These are phyloP conservation scores for Avena eriantha DNA, from an alignment of 176 grass and related monocot species.

Conservation along the genomic window DNA sequence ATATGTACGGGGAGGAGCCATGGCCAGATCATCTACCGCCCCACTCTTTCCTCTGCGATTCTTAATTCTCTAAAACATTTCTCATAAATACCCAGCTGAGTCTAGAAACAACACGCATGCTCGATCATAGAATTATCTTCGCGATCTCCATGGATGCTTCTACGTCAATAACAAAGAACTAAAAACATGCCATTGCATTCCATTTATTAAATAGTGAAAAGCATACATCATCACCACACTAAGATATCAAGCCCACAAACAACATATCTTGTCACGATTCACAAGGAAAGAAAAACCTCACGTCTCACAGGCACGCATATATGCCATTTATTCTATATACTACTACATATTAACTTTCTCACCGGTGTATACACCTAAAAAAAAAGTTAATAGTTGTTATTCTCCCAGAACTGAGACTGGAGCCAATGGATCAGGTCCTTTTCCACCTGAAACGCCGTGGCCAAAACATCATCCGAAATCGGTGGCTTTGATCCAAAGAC, in stretches of 20 bases:
- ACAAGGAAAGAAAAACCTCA: background rate
- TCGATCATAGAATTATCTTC: background rate
- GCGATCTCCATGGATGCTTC: background rate
- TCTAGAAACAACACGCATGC: background rate
- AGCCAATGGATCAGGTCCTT: constrained; percentile 4
- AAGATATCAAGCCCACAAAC: background rate
- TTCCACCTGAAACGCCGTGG: constrained; percentile 12
- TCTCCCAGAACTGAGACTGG: constrained; percentile 22
- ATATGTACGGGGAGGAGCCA: no score
- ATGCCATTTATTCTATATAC: no score
- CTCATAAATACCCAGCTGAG: background rate
- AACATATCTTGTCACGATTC: background rate
- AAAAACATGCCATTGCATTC: background rate
- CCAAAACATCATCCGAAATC: constrained; percentile 16
- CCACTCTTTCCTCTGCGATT: background rate
- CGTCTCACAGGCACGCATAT: no score
- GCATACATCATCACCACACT: background rate
- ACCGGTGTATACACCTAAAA: background rate
- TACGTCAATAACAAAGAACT: background rate
- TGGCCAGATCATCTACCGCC: no score
- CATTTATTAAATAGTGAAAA: background rate
- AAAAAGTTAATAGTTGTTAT: background rate
- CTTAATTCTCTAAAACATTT: background rate
- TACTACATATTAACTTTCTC: background rate
- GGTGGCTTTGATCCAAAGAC: constrained; percentile 23